Conservation (phyloP, 495 filamentous ascomycete genomes). For the Neurospora africana region DNA sequence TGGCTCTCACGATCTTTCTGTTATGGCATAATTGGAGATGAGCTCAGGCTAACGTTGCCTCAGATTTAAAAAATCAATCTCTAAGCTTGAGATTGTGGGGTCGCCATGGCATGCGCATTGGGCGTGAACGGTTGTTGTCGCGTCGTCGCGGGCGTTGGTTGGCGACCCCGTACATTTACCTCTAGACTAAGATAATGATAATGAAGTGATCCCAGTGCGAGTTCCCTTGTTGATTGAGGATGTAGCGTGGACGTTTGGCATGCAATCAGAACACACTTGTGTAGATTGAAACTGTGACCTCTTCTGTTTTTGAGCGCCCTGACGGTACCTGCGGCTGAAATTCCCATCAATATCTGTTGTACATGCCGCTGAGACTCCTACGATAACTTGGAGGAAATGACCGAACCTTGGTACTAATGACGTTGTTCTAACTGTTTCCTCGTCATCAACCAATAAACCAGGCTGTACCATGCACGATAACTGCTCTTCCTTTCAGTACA, state of each 20-base stretch:
- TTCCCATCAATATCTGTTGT: neutral
- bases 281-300: neutral
- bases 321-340: neutral
- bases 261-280: neutral
- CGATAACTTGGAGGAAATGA: neutral
- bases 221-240: neutral
- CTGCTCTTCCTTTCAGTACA: neutral
- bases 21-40: neutral
- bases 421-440: neutral
- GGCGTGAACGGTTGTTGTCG: neutral
- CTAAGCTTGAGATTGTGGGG: neutral
- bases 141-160: neutral
- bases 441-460: neutral
- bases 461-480: neutral
- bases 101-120: neutral
- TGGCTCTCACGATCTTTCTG: conserved; percentile 7
- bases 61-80: neutral
- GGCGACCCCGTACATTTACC: neutral
- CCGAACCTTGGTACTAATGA: neutral
- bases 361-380: neutral
- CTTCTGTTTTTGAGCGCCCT: neutral
- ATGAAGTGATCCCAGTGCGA: neutral
- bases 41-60: conserved; percentile 10
- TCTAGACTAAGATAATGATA: neutral
- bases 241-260: neutral